Base-by-base conservation (phyloP, 306 rosid genomes). In the Ormosia emarginata region DNA sequence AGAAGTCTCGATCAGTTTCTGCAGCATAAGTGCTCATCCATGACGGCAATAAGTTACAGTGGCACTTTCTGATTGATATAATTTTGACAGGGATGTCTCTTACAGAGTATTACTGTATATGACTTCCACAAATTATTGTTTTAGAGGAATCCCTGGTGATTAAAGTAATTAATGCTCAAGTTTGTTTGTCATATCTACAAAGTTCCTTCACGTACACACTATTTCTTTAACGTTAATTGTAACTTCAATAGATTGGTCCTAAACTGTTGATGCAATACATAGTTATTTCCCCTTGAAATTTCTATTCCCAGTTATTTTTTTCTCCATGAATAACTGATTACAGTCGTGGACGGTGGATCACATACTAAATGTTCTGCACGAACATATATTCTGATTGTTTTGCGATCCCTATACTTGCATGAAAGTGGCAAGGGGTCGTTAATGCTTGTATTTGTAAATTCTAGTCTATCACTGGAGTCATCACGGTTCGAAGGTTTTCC, bases 1-100 rank as follows among this genome's bases (percentile, higher is more conserved):
- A 82, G 83, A 93, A 84, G 86, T 77, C 98, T 56, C 85, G 30
- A 57, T 83, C 94, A 55, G 83, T 71, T 57, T 77, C 90, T 6
- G 44, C 90, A 30, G 74, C 89, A 72, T 92, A 68, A 56, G 17
- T 69, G 46, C 53, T 80, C 58, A 65, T 36, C 32, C 7, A 6
- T 72, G 71, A 78, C 12, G 44, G 30, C 70, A 64, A 76, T 13
- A 66, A 34, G 37, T 80, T 50, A 75, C 44, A 3, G 2, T 55
- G 56, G 10, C 43, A 81, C 79, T 74, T 80, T 43, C 73, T 56
- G 13, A 43, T 56, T 63, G 34, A 66, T 74, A 39, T 43, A 67
- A 52, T 68, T 59, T 61, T 53, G 56, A 78, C 71, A 56, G 75
- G 80, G 43, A 72, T 73, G 7, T 29, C 67, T 50, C 58, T 41